Base-by-base conservation (phyloP, 2,329 filamentous ascomycete genomes). In the Chaetomiaceae sp. region DNA sequence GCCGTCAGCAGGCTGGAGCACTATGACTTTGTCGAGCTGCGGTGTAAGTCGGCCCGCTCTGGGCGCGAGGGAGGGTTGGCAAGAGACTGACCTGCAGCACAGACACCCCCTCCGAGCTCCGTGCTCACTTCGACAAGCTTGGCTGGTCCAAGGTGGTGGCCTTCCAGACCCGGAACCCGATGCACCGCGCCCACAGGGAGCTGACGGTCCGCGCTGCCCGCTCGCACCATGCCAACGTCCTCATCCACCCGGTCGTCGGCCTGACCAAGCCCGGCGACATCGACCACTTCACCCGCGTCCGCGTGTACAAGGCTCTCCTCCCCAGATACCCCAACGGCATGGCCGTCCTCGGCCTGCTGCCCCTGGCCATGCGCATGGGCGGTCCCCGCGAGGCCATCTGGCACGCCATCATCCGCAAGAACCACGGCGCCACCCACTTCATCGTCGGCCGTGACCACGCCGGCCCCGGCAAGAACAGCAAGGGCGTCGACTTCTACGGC, bases 331-430 rank as follows among this genome's bases (percentile, higher is more conserved):
- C 94, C 73, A 99, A 97, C 74, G 94, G 94, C 68, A 99, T 99
- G 94, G 94, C 94, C 55, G 91, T 95, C 36, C 84, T 99, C 61
- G 92, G 91, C 73, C 89, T 99, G 38, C 82, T 99, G 51, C 91
- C 91, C 55, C 82, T 99, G 61, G 94, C 94, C 66, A 99, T 99
- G 94, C 88, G 94, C 70, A 99, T 99, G 94, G 94, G 91, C 69
- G 94, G 94, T 66, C 94, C 94, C 60, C 89, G 94, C 63, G 94
- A 99, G 79, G 94, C 94, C 64, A 91, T 99, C 76, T 99, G 94
- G 94, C 94, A 99, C 80, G 94, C 94, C 68, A 96, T 99, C 68
- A 99, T 99, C 80, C 91, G 94, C 71, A 99, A 97, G 86, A 99
- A 99, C 76, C 91, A 96, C 77, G 94, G 94, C 66, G 91, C 92